Percentiles rank a stretch among this genome's conserved stretches.
These are phyloP conservation scores for Fusarium miscanthi DNA, from an alignment of 2,329 filamentous ascomycete species.

Conservation along the genomic window DNA sequence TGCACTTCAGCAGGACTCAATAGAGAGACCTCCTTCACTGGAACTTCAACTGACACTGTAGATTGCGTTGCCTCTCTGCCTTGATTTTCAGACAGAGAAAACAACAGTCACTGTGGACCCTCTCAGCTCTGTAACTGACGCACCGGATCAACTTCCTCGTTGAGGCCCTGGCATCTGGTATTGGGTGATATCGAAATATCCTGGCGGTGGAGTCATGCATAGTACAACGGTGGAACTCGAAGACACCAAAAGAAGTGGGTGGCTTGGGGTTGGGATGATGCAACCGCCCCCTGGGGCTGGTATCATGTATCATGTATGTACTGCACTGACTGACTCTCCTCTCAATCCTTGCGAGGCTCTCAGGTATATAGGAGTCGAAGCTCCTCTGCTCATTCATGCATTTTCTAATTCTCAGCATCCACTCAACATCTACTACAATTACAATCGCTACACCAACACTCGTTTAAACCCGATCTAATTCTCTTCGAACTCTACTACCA, in stretches of 20 bases:
- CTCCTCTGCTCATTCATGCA: conserved; percentile 18
- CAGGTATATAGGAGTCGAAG: conserved; percentile 37
- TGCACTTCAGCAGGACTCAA: background rate
- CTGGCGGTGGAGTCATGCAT: conserved; percentile 19
- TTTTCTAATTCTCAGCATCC: conserved; percentile 15
- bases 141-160: conserved; percentile 38
- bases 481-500: conserved; percentile 15
- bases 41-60: conserved; percentile 19
- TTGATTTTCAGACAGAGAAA: conserved; percentile 16
- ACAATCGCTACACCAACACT: conserved; percentile 36
- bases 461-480: conserved; percentile 28
- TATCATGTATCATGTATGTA: conserved; percentile 24
- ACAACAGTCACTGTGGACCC: conserved; percentile 10
- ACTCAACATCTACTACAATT: conserved; percentile 11
- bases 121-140: conserved; percentile 29
- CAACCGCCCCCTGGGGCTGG: conserved; percentile 39
- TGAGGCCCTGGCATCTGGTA: conserved; percentile 27
- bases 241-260: conserved; percentile 25
- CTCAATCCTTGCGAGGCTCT: conserved; percentile 26
- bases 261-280: conserved; percentile 39
- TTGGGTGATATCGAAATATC: conserved; percentile 31
- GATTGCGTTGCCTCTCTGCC: conserved; percentile 25
- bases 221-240: conserved; percentile 11
- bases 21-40: background rate
- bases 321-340: conserved; percentile 8